Base-by-base conservation (phyloP, 2,329 filamentous ascomycete genomes). In the Helicocarpus griseus region DNA sequence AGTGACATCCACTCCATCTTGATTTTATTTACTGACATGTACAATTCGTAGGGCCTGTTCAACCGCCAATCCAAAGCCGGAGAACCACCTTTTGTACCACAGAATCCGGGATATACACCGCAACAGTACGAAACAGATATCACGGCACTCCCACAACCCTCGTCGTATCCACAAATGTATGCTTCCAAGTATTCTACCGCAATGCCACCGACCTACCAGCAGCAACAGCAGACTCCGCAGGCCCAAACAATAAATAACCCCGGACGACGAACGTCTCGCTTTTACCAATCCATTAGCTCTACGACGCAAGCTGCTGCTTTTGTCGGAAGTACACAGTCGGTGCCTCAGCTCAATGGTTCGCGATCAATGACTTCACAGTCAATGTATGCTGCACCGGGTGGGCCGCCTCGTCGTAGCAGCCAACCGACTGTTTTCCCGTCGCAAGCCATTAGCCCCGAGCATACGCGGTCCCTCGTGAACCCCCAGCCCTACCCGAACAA, bases 81-180 rank as follows among this genome's bases (percentile, higher is more conserved):
- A 3, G 19, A 47, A 11, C 21, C 44, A 19, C 7, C 13, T 24
- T n/a, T 26, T 22, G 13, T n/a, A 17, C 19, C 44, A 17, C 29
- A 35, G 19, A 56, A 53, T 6, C 65, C 45, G 17, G 26, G 29
- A 17, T 26, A 21, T 48, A 19, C 45, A 35, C 14, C 47, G 40
- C 33, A 49, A 7, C 33, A 26, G 14, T 28, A 44, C n/a, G 41
- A 44, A 44, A 9, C 24, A n/a, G 21, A 44, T 7, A 14, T 44
- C 41, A 31, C 41, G 5, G 41, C 41, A 19, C 24, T 11, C n/a
- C n/a, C 22, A n/a, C 40, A 44, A 7, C 38, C 39, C 21, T n/a
- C 17, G 33, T 14, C 33, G 5, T n/a, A 44, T 28, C 6, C 24
- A 17, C 21, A 26, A 1, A 41, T 14, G 17, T 41, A n/a, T n/a